Percentiles rank a stretch among this genome's conserved stretches.
phyloP scores from a whole-genome alignment of 306 rosid genomes.

The Vicia faba region DNA sequence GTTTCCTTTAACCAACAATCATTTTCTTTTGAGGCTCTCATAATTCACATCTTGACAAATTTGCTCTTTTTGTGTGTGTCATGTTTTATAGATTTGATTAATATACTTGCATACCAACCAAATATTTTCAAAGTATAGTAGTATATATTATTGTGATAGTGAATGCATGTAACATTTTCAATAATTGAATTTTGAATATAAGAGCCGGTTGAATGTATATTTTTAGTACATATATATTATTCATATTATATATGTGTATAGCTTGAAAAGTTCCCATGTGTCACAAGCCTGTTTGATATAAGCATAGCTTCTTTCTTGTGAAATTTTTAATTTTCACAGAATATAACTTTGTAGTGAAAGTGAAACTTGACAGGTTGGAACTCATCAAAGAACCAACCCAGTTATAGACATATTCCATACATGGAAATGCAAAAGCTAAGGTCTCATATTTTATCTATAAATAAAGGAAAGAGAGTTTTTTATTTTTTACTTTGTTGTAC shows the following conservation, averaged over 20 bases:
- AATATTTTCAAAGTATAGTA: slow-evolving; percentile 31
- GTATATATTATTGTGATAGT: neutral
- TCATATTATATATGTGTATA: neutral
- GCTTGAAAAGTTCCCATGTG: slow-evolving; percentile 43
- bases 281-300: slow-evolving; percentile 44
- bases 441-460: slow-evolving; percentile 14
- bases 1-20: slow-evolving; percentile 10
- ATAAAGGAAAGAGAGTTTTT: no score
- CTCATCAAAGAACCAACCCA: slow-evolving; percentile 39
- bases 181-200: slow-evolving; percentile 37
- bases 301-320: slow-evolving; percentile 22
- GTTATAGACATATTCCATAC: slow-evolving; percentile 41
- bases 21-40: neutral
- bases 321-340: neutral
- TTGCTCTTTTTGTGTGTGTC: slow-evolving; percentile 25
- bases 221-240: slow-evolving; percentile 20
- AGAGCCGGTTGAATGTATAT: slow-evolving; percentile 44
- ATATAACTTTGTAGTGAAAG: neutral
- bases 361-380: slow-evolving; percentile 50
- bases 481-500: no score
- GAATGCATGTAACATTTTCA: slow-evolving; percentile 5
- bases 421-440: slow-evolving; percentile 30
- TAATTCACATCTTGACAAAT: slow-evolving; percentile 28
- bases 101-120: slow-evolving; percentile 18
- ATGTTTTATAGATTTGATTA: slow-evolving; percentile 23